Percentiles rank a stretch among this genome's conserved stretches.
Evolutionary conservation across 2,329 filamentous ascomycete species (phyloP).

Genomic region (Cercospora sp.): DNA sequence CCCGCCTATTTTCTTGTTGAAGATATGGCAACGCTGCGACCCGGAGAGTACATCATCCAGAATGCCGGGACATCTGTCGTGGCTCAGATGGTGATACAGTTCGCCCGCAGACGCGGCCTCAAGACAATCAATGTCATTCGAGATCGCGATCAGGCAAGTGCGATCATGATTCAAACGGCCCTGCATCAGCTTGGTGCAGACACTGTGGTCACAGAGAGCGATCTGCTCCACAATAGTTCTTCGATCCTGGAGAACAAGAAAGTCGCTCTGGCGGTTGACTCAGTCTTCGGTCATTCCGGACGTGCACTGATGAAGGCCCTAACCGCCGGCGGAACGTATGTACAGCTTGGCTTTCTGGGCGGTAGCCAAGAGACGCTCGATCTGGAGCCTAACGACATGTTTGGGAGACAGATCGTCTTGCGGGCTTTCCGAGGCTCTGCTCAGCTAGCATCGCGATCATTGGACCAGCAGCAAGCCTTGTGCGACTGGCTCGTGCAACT

Average conservation of each 20-base stretch:
- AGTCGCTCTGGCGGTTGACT: conserved; percentile 16
- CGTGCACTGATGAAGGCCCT: background rate
- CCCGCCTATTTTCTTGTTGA: background rate
- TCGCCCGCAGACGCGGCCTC: conserved; percentile 23
- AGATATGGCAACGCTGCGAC: conserved; percentile 16
- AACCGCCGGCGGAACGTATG: background rate
- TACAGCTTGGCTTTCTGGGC: background rate
- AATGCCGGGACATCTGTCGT: conserved; percentile 27
- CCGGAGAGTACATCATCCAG: conserved; percentile 32
- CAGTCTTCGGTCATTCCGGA: conserved; percentile 12
- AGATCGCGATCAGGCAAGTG: conserved; percentile 15
- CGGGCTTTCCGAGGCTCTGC: background rate
- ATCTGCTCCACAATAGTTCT: background rate
- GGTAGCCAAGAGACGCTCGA: background rate
- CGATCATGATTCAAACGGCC: background rate
- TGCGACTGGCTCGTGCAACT: background rate
- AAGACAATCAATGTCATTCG: conserved; percentile 25
- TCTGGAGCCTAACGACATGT: background rate
- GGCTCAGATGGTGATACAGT: conserved; percentile 30
- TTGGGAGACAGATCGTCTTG: background rate
- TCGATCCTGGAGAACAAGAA: background rate
- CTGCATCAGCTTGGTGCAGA: conserved; percentile 3
- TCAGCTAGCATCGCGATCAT: background rate
- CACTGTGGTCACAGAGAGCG: conserved; percentile 9
- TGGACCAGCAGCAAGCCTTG: background rate